These are phyloP conservation scores for Scolecobasidium constrictum DNA, from an alignment of 2,329 filamentous ascomycete genomes.

Conservation along the genomic window DNA sequence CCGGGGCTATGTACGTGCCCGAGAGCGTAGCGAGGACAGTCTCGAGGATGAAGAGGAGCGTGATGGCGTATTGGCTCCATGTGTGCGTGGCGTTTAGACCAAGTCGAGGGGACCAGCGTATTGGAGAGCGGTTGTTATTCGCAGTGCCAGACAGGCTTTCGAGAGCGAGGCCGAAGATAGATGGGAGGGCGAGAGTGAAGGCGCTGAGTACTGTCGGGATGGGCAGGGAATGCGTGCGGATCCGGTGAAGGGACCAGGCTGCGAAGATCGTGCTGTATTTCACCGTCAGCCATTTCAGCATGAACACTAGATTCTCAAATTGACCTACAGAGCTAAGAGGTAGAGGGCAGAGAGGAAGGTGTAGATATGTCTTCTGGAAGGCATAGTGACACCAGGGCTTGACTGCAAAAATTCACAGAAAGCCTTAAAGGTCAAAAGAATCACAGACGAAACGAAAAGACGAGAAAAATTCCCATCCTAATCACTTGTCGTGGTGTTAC, in stretches of 20 bases:
- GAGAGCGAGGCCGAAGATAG: slow-evolving; percentile 31
- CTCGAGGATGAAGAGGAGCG: slow-evolving; percentile 29
- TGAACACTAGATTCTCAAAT: too few species aligned
- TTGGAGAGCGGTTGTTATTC: slow-evolving; percentile 15
- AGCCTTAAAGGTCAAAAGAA: too few species aligned
- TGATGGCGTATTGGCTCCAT: slow-evolving; percentile 12
- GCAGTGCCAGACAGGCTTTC: slow-evolving; percentile 25
- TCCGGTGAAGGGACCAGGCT: slow-evolving; percentile 23
- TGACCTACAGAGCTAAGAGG: not conserved
- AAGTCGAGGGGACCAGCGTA: slow-evolving; percentile 10
- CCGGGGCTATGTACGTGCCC: slow-evolving; percentile 30
- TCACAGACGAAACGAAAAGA: too few species aligned
- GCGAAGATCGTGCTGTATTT: slow-evolving; percentile 29
- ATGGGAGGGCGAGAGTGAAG: slow-evolving; percentile 30
- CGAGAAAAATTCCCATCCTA: too few species aligned
- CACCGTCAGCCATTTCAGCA: too few species aligned
- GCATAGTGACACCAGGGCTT: too few species aligned
- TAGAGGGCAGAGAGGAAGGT: not conserved
- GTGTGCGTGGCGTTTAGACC: too few species aligned
- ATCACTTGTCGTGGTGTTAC: too few species aligned
- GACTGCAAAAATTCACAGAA: too few species aligned
- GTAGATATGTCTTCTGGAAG: not conserved
- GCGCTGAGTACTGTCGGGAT: slow-evolving; percentile 29
- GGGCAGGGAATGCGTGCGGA: slow-evolving; percentile 27
- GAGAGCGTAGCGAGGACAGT: slow-evolving; percentile 34